Conservation (phyloP, 768 basidiomycete genomes). For the Mycena kentingensis region DNA sequence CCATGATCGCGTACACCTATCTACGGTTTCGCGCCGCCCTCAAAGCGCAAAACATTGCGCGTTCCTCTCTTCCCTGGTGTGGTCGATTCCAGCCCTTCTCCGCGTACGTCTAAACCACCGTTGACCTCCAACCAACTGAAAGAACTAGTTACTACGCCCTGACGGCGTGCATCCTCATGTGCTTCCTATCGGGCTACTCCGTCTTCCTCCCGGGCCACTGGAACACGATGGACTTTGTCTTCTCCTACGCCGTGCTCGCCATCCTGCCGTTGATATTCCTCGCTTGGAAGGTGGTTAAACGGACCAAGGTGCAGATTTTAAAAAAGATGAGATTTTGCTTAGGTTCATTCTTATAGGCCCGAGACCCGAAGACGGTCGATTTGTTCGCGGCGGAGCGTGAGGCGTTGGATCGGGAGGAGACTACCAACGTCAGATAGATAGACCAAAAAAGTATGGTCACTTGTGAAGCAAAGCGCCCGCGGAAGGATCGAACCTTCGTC, state of each 20-base stretch:
- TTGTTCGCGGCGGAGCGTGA: slow-evolving; percentile 50
- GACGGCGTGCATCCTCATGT: slow-evolving; percentile 44
- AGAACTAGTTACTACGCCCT: slow-evolving; percentile 44
- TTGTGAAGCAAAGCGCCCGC: too few species aligned
- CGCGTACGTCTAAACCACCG: slow-evolving; percentile 32
- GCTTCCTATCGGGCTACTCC: slow-evolving; percentile 48
- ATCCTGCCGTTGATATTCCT: slow-evolving; percentile 45
- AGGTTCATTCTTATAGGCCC: slow-evolving; percentile 37
- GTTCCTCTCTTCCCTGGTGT: slow-evolving; percentile 39
- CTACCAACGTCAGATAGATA: too few species aligned
- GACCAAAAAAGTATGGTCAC: too few species aligned
- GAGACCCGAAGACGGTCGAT: slow-evolving; percentile 36
- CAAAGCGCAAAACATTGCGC: neutral
- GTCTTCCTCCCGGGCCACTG: slow-evolving; percentile 55
- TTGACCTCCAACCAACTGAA: neutral
- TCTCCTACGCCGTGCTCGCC: slow-evolving; percentile 49
- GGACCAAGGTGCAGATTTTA: slow-evolving; percentile 37
- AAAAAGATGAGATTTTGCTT: too few species aligned
- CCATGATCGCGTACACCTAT: slow-evolving; percentile 49
- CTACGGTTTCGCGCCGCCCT: slow-evolving; percentile 46
- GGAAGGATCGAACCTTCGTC: too few species aligned
- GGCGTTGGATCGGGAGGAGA: slow-evolving; percentile 49
- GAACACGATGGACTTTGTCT: slow-evolving; percentile 47
- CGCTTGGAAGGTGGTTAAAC: slow-evolving; percentile 44
- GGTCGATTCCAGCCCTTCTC: slow-evolving; percentile 53